A percentile compares a stretch with the other conserved stretches of the same genome.
Conservation (phyloP, 306 rosid genomes). For the Crataegus laevigata region DNA sequence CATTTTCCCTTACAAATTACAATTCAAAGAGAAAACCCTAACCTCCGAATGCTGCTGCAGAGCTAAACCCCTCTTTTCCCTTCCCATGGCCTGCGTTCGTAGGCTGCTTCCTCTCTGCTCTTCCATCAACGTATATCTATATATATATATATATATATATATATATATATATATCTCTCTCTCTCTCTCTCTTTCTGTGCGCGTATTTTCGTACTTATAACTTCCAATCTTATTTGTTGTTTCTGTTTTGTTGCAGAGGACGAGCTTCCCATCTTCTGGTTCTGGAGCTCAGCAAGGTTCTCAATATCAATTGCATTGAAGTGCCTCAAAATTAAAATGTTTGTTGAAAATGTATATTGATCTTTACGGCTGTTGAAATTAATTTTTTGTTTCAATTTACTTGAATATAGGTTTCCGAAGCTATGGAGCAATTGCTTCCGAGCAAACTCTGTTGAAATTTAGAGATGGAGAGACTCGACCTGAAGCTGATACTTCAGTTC, state of each 20-base stretch:
- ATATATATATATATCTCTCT: background rate
- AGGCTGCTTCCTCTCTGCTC: conserved; percentile 31
- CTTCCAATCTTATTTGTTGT: background rate
- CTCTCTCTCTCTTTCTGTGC: conserved; percentile 8
- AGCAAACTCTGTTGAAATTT: conserved; percentile 17
- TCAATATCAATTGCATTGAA: background rate
- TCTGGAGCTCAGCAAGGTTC: conserved; percentile 38
- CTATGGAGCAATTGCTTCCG: conserved; percentile 23
- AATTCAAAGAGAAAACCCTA: background rate
- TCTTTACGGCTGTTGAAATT: background rate
- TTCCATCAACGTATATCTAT: conserved; percentile 15
- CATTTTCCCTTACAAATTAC: background rate
- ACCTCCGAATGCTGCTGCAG: background rate
- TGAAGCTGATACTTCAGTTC: conserved; percentile 4
- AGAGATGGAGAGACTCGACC: conserved; percentile 2
- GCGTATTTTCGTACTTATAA: background rate
- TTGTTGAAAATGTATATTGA: background rate
- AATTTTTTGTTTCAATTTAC: background rate
- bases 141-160: too few species aligned
- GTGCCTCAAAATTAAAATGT: background rate
- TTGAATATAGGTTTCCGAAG: conserved; percentile 23
- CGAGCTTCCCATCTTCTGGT: conserved; percentile 20
- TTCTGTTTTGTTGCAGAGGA: conserved; percentile 25
- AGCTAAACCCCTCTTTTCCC: conserved; percentile 1
- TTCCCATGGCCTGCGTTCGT: conserved; percentile 55